A percentile compares a stretch with the other conserved stretches of the same genome.
phyloP scores from a whole-genome alignment of 208 protist genomes.

The Strigomonas galati region DNA sequence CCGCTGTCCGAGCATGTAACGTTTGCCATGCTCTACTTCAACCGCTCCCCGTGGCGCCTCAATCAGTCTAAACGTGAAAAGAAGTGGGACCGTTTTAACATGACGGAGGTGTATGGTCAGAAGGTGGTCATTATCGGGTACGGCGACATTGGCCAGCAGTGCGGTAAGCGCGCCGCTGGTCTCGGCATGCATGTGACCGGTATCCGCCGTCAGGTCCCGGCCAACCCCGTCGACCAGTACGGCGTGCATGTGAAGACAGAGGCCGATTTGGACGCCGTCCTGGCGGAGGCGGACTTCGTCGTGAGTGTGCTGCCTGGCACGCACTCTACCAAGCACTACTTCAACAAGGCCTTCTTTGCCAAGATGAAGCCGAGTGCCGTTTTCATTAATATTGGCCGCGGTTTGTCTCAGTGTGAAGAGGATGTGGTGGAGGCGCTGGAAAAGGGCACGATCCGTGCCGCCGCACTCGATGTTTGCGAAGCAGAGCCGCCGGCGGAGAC shows the following conservation, averaged over 20 bases:
- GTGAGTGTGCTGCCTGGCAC: constrained; percentile 75
- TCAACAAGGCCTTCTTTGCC: constrained; percentile 67
- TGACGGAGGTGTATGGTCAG: constrained; percentile 44
- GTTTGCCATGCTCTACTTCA: constrained; percentile 84
- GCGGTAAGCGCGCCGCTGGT: constrained; percentile 28
- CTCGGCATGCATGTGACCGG: constrained; percentile 80
- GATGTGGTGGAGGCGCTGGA: constrained; percentile 65
- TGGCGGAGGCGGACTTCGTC: constrained; percentile 83
- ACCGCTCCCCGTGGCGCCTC: constrained; percentile 37
- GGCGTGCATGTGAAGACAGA: constrained; percentile 40
- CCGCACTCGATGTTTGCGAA: constrained; percentile 80
- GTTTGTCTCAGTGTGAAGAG: constrained; percentile 57
- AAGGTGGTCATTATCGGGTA: constrained; percentile 82
- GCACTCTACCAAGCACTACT: constrained; percentile 59
- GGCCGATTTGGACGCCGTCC: constrained; percentile 41
- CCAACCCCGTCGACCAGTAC: constrained; percentile 39
- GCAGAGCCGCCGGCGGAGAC: constrained; percentile 60
- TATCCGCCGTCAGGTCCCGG: constrained; percentile 42
- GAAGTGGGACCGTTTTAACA: constrained; percentile 43
- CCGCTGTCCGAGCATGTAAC: constrained; percentile 78
- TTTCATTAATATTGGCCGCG: constrained; percentile 88
- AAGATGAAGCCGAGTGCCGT: constrained; percentile 77
- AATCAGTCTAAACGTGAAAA: neutral
- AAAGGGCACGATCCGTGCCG: constrained; percentile 55
- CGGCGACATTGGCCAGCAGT: constrained; percentile 72